A percentile compares a stretch with the other conserved stretches of the same genome.
These are phyloP conservation scores for Cercospora sp. DNA, from an alignment of 2,329 filamentous ascomycete species.

Conservation along the genomic window DNA sequence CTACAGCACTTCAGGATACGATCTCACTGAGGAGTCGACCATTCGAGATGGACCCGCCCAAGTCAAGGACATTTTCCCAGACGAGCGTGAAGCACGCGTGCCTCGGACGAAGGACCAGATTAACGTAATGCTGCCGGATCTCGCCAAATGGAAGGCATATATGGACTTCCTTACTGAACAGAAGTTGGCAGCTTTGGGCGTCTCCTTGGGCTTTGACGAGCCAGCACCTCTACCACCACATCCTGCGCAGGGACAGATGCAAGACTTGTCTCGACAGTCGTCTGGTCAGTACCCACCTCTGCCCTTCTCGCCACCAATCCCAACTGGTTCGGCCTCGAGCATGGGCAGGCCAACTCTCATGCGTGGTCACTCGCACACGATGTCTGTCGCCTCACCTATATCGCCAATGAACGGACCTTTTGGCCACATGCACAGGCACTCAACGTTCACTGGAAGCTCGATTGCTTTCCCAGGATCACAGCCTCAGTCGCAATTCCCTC, in stretches of 20 bases:
- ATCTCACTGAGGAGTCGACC: conserved; percentile 52
- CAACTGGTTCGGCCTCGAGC: conserved; percentile 71
- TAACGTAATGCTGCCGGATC: conserved; percentile 67
- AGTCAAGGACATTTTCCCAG: conserved; percentile 69
- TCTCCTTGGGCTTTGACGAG: conserved; percentile 74
- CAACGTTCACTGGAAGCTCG: conserved; percentile 58
- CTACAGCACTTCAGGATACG: conserved; percentile 68
- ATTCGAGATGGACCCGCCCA: conserved; percentile 45
- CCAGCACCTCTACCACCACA: conserved; percentile 50
- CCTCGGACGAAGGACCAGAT: conserved; percentile 50
- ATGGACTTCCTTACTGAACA: conserved; percentile 82
- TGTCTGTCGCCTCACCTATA: conserved; percentile 68
- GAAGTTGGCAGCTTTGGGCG: conserved; percentile 87
- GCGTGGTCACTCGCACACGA: conserved; percentile 52
- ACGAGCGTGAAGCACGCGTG: conserved; percentile 43
- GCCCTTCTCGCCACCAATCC: conserved; percentile 80
- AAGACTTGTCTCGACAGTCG: conserved; percentile 67
- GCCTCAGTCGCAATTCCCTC: conserved; percentile 35
- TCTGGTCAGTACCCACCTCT: conserved; percentile 72
- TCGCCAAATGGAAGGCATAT: conserved; percentile 75
- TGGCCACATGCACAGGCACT: conserved; percentile 68
- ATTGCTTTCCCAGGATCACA: conserved; percentile 53
- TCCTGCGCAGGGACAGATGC: conserved; percentile 15
- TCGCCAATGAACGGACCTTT: conserved; percentile 61
- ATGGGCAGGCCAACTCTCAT: conserved; percentile 44